Evolutionary conservation across 495 filamentous ascomycete species (phyloP), one percentile per base, ranked within the genome.

Genomic region (Trichoderma asperelloides): DNA sequence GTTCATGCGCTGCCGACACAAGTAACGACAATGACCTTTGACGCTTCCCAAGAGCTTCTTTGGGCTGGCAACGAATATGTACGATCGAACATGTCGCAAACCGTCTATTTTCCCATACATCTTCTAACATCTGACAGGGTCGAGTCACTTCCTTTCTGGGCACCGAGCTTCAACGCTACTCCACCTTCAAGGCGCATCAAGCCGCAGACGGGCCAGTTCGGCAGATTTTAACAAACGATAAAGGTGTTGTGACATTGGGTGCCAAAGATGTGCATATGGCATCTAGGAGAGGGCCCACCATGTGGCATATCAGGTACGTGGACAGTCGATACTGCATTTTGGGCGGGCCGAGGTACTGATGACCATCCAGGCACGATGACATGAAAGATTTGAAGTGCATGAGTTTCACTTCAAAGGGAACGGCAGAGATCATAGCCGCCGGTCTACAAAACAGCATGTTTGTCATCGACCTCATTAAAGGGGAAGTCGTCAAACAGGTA

Each of bases 21-120:
- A 57, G 85, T 87, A 65, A 86, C 88, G 6, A 85, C 91, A 12
- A 78, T 96, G 69, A 89, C 91, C 27, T 98, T 98, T 73, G 95
- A 99, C 74, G 88, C 88, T 67, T 81, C 84, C 55, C 87, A 94
- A 74, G 95, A 98, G 76, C 84, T 98, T 39, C 75, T 98, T 68
- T 98, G 96, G 95, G 84, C 86, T 12, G 95, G 95, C 15, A 94
- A 92, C 76, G 90, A 93, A 79, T 90, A 87, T 81, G 93, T 96
- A 79, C 78, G 88, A 73, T 47, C 37, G n/a, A 28, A 60, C 39
- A 7, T 21, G 13, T 16, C n/a, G 25, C 47, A 11, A 2, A 23
- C 23, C 8, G n/a, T 2, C 7, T n/a, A 11, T 40, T 23, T 21
- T 28, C n/a, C n/a, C 21, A 33, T 27, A 63, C 12, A 27, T 7